Conservation (phyloP, 139 green algal species). For the Closterium sp. region DNA sequence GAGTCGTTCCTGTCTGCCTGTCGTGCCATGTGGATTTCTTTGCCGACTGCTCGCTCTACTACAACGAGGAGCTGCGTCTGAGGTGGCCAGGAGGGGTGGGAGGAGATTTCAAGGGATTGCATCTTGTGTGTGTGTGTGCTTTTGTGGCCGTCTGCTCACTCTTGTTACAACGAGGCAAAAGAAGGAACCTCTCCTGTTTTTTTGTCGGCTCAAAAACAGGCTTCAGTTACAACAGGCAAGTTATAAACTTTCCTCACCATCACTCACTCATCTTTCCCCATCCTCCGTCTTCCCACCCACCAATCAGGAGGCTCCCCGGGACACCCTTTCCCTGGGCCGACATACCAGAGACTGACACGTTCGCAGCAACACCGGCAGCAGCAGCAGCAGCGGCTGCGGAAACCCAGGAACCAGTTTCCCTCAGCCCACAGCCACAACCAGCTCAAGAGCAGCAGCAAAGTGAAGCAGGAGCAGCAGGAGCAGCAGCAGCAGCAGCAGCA, state of each 20-base stretch:
- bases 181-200: too few species aligned
- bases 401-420: not conserved
- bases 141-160: slow-evolving; percentile 33
- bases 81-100: not conserved
- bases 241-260: too few species aligned
- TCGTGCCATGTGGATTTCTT: slow-evolving; percentile 24
- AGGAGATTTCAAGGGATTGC: too few species aligned
- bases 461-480: not conserved
- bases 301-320: not conserved
- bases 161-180: not conserved
- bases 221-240: too few species aligned
- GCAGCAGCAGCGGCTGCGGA: not conserved
- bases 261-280: not conserved
- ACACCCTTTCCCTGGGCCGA: not conserved
- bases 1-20: too few species aligned
- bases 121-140: too few species aligned
- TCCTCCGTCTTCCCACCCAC: not conserved
- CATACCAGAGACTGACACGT: not conserved
- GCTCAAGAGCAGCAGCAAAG: not conserved
- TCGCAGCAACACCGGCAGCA: not conserved
- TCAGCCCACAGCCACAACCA: not conserved
- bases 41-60: slow-evolving; percentile 45
- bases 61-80: not conserved
- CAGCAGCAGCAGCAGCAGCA: not conserved
- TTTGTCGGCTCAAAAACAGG: too few species aligned